These are phyloP conservation scores for Lentinula guzmanii DNA, from an alignment of 768 basidiomycete genomes.

Conservation along the genomic window DNA sequence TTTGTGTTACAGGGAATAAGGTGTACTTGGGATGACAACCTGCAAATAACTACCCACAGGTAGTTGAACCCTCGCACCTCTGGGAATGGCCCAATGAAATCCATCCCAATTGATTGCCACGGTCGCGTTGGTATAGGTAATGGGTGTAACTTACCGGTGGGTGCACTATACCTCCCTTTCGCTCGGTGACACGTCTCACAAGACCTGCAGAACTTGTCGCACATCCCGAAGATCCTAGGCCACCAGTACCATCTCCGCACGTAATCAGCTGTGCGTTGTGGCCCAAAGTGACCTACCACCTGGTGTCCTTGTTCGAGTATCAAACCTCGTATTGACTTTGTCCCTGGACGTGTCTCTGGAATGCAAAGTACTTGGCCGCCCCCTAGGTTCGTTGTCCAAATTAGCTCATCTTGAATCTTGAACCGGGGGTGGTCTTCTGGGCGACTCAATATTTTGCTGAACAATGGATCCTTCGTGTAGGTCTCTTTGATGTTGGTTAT, in stretches of 20 bases:
- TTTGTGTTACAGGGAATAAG: constrained; percentile 6
- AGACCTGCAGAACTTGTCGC: background rate
- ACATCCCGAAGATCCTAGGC: constrained; percentile 2
- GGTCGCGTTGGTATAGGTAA: constrained; percentile 9
- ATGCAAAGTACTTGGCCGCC: background rate
- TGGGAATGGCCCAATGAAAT: background rate
- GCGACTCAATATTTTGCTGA: constrained; percentile 3
- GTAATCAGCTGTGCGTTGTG: constrained; percentile 4
- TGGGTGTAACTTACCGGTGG: constrained; percentile 7
- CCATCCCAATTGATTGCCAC: background rate
- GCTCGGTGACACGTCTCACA: constrained; percentile 9
- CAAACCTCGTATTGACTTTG: constrained; percentile 2
- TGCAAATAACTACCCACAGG: constrained; percentile 18
- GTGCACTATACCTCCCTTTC: background rate
- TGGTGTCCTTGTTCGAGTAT: constrained; percentile 15
- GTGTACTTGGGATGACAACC: constrained; percentile 12
- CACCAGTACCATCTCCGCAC: constrained; percentile 12
- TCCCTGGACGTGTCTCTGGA: background rate
- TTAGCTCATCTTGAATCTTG: background rate
- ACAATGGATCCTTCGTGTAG: background rate
- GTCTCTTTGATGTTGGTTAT: background rate
- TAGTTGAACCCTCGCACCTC: background rate
- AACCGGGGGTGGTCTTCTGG: constrained; percentile 5
- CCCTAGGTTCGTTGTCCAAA: constrained; percentile 1
- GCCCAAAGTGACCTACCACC: constrained; percentile 19